Evolutionary conservation across 768 basidiomycete genomes (phyloP).

Genomic region (Macrolepiota fuliginosa): DNA sequence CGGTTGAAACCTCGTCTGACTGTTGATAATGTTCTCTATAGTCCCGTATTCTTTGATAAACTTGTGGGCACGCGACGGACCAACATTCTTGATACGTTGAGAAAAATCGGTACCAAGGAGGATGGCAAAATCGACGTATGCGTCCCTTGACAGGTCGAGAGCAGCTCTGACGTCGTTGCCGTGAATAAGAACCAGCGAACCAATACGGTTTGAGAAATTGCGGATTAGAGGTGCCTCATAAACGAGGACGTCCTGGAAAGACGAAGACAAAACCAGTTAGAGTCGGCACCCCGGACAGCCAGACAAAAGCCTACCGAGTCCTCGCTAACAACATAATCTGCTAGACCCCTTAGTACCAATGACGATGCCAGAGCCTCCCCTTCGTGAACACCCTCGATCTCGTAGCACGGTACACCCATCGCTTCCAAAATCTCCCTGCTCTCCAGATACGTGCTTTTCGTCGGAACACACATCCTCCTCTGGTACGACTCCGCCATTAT

Average conservation of each 20-base stretch:
- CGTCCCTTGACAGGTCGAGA: conserved; percentile 52
- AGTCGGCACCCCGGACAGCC: conserved; percentile 5
- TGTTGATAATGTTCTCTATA: conserved; percentile 68
- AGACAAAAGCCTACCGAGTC: conserved; percentile 62
- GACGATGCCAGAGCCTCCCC: conserved; percentile 85
- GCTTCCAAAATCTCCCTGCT: conserved; percentile 65
- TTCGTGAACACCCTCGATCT: conserved; percentile 68
- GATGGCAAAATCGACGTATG: conserved; percentile 83
- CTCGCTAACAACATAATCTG: conserved; percentile 89
- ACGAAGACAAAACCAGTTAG: conserved; percentile 8
- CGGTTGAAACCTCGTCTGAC: conserved; percentile 49
- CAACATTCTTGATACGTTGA: conserved; percentile 78
- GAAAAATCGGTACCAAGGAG: conserved; percentile 92
- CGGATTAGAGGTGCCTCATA: conserved; percentile 83
- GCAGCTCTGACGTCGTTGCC: conserved; percentile 58
- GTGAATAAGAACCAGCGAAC: conserved; percentile 62
- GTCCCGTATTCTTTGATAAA: conserved; percentile 68
- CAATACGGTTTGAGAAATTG: conserved; percentile 60
- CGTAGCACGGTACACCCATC: conserved; percentile 82
- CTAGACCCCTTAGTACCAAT: conserved; percentile 69
- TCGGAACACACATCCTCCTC: conserved; percentile 61
- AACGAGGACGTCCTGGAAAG: conserved; percentile 68
- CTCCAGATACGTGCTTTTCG: conserved; percentile 63
- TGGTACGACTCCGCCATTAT: conserved; percentile 63
- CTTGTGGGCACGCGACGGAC: conserved; percentile 74